phyloP scores from a whole-genome alignment of 2,329 filamentous ascomycete genomes.

The Decorospora gaudefroyi region DNA sequence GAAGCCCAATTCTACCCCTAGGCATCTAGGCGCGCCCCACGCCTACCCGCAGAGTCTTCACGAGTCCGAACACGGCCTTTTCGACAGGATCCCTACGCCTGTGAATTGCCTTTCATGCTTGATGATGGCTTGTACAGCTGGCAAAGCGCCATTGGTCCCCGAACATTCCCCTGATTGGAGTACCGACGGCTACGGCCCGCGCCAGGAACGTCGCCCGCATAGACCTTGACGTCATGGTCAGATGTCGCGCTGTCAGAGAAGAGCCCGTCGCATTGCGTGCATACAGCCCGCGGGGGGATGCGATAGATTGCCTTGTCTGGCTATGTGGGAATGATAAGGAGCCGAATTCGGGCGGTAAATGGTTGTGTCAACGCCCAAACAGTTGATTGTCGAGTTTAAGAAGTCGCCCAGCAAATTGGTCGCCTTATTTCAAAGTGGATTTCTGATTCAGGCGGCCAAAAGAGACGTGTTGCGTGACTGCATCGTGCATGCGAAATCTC shows the following conservation, averaged over 20 bases:
- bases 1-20: conserved; percentile 18
- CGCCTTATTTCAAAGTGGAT: too few relatives aligned
- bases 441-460: conserved; percentile 4
- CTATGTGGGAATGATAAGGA: conserved; percentile 4
- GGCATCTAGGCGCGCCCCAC: conserved; percentile 26
- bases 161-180: conserved; percentile 26
- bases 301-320: conserved; percentile 20
- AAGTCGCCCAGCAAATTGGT: too few relatives aligned
- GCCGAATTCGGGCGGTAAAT: conserved; percentile 10
- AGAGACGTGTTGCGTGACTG: conserved; percentile 5
- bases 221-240: conserved; percentile 32
- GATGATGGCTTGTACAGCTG: conserved; percentile 46
- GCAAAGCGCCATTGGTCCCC: conserved; percentile 41
- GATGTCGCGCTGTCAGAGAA: conserved; percentile 10
- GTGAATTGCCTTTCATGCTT: conserved; percentile 31
- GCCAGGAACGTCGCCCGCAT: conserved; percentile 28
- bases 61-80: conserved; percentile 17
- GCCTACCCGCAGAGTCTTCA: conserved; percentile 14
- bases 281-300: conserved; percentile 15
- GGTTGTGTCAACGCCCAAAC: conserved; percentile 8
- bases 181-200: conserved; percentile 34
- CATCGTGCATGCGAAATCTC: conserved; percentile 7
- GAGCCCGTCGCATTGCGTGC: conserved; percentile 11
- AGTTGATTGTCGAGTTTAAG: neutral
- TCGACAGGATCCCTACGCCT: conserved; percentile 18